Base-by-base conservation (phyloP, 2,329 filamentous ascomycete species). In the Epichloe bromicola region DNA sequence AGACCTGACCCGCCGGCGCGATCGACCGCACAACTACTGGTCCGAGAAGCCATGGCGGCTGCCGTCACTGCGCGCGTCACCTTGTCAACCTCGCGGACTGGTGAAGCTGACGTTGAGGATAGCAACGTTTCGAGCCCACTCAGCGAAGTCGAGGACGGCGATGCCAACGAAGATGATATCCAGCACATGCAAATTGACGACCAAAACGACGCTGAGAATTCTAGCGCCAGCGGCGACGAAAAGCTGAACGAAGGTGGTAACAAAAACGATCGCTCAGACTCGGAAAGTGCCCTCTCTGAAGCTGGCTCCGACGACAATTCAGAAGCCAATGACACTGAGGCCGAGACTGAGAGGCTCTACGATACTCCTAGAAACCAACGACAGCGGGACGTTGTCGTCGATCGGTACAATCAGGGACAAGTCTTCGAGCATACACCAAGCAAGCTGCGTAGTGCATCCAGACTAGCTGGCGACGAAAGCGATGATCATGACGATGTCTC, bases 281-380 rank as follows among this genome's bases (percentile, higher is more conserved):
- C 74, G 8, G 73, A 76, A 57, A 79, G 72, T 58, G 71, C 77
- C 55, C 73, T 79, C 53, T 80, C 81, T 15, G 77, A 82, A 54
- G 67, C 73, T 51, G 70, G 72, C 33, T 68, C 66, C 14, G 67
- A 69, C 43, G 60, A 63, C 14, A 59, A 64, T 53, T 69, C 65
- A 3, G 67, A 69, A 26, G 73, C 70, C 58, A 79, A 81, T 61
- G 79, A 80, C 65, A 84, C 90, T 3, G 91, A 97, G 68, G 91
- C 91, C 36, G 91, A 96, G 69, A 97, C 91, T 2, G 90, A 96
- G 69, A 83, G 93, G 53, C 76, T 98, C 54, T 93, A 93, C 63
- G 83, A 86, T 62, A 95, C 88, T n/a, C 89, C 90, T 17, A 80
- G 81, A 55, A 86, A 75, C 61, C 69, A 76, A 61, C 75, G 81